Base-by-base conservation (phyloP, 1,284 basidiomycete species). In the Peniophora sp. region DNA sequence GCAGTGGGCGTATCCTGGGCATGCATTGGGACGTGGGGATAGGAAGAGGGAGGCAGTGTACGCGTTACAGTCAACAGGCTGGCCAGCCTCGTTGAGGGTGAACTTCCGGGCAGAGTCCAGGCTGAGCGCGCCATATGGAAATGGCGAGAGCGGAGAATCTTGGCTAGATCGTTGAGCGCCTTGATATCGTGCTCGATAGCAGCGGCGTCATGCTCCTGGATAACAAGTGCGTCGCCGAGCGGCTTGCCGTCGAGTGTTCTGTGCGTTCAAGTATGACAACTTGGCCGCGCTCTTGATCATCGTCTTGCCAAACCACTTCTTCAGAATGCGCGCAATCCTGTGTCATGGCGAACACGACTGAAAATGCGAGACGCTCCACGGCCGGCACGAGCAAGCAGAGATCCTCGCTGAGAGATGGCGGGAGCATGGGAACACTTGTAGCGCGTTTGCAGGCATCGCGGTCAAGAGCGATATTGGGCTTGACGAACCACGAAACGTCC, bases 391-490 rank as follows among this genome's bases (percentile, higher is more conserved):
- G 79, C 69, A 91, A 95, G 73, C 97, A 99, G 20, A 96, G 76
- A 61, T 96, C 83, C 66, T 97, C 94, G 62, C 87, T 90, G 37
- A 99, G 74, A 9, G 84, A 76, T 23, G 93, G 92, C 1, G 96
- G 96, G 5, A 99, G 76, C 96, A 99, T 99, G 0, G 95, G 94
- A 10, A 98, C 97, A 58, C 91, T 93, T 2, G 95, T 98, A 24
- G 94, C 96, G 55, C 96, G 83, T 72, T 97, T 98, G 60, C 93
- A 84, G 47, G 97, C 97, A 68, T 99, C 97, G 34, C 97, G 92
- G 63, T 99, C 97, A 58, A 99, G 75, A 15, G 95, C 90, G 8
- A 92, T 97, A 67, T 97, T 97, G 23, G 92, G 85, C 72, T 94
- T 96, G 63, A 96, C 89, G 70, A 98, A 99, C 75, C 89, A 87